phyloP scores from a whole-genome alignment of 805 yeast genomes.

The Wickerhamomyces ciferrii region DNA sequence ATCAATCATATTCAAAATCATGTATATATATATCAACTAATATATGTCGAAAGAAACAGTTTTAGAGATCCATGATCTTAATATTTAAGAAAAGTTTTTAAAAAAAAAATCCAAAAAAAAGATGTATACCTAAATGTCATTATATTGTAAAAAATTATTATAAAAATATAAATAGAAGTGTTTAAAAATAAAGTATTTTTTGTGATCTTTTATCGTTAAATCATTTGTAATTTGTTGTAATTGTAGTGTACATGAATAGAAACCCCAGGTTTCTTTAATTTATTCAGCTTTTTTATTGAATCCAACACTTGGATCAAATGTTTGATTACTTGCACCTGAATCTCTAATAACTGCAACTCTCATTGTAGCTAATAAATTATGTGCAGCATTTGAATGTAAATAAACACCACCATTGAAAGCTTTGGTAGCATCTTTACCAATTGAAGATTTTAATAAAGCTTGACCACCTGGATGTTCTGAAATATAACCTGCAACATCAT shows the following conservation, averaged over 20 bases:
- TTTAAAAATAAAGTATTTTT: no score
- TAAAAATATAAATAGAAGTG: neutral
- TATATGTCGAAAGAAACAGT: no score
- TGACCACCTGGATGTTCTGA: conserved; percentile 85
- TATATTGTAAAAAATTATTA: neutral
- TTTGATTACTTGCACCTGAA: conserved; percentile 36
- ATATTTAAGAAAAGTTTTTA: no score
- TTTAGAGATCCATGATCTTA: no score
- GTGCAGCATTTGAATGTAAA: conserved; percentile 83
- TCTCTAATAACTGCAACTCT: conserved; percentile 78
- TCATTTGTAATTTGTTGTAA: neutral
- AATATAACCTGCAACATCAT: conserved; percentile 63
- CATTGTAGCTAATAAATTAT: conserved; percentile 74
- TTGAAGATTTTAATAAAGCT: conserved; percentile 61
- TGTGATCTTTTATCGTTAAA: neutral
- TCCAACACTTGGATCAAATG: conserved; percentile 14
- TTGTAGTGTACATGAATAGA: neutral
- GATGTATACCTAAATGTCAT: no score
- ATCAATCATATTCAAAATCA: no score
- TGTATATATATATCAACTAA: no score
- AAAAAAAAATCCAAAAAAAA: no score
- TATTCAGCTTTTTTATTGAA: conserved; percentile 8
- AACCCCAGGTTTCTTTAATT: neutral
- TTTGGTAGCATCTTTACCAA: conserved; percentile 77
- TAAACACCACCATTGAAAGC: conserved; percentile 87